Evolutionary conservation across 176 grass and related monocot genomes (phyloP), one percentile per base, ranked within the genome.

Genomic region (Triticum timopheevii): DNA sequence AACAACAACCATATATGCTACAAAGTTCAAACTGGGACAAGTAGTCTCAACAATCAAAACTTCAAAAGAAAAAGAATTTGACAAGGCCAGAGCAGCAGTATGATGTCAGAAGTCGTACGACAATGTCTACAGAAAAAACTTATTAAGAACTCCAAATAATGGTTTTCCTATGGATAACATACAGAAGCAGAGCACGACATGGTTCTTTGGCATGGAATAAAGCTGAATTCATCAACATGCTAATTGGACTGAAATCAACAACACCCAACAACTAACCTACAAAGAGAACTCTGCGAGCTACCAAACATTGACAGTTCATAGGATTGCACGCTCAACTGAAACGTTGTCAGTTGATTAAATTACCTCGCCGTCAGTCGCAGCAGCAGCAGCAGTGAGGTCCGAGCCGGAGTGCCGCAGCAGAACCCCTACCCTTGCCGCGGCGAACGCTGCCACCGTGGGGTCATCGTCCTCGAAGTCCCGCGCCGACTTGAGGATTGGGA

Each of bases 391-490:
- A 27, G 85, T 69, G 77, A 69, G 88, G 52, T 99, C 97, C 7
- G 86, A 74, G 5, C 50, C 82, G 6, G 90, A 56, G 31, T 91
- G 82, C 13, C 90, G 90, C 54, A 82, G 78, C 39, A 91, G 69
- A 50, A 85, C 82, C 82, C 86, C 74, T 31, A 61, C 68, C 87
- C 86, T 77, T 15, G 78, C 62, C 25, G 83, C 69, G 27, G 88
- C 22, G 38, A 86, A 24, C 52, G 82, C 31, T 1, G 85, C 50
- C 1, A 64, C 75, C 75, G 84, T 42, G 74, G 65, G 86, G 38
- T 99, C 97, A 15, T 99, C 97, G 66, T 99, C 97, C 75, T 99
- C 97, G 77, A 96, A 96, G 80, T 96, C 97, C 86, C 93, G 90
- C 61, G 82, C 81, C 22, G 94, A 96, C 80, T 93, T 99, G 82